These are phyloP conservation scores for Theobroma cacao DNA, from an alignment of 345 rosid genomes.

Conservation along the genomic window DNA sequence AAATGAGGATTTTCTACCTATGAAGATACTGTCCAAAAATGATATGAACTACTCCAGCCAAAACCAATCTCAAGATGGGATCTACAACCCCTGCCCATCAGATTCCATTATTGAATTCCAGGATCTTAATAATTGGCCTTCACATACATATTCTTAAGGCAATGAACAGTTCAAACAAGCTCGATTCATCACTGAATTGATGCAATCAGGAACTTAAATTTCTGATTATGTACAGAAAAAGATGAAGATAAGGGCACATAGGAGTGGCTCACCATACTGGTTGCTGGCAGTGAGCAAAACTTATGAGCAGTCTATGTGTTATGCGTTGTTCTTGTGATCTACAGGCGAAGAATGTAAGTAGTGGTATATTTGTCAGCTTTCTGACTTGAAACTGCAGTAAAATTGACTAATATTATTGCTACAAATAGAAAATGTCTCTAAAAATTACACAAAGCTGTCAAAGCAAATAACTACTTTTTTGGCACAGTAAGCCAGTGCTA, in stretches of 20 bases:
- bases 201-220: neutral
- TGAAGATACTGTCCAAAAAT: neutral
- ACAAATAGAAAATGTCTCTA: neutral
- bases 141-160: constrained; percentile 15
- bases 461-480: neutral
- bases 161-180: neutral
- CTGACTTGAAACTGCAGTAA: constrained; percentile 8
- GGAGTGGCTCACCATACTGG: neutral
- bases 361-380: constrained; percentile 3
- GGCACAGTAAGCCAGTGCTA: neutral
- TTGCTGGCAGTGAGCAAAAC: neutral
- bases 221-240: neutral
- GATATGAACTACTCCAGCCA: constrained; percentile 20
- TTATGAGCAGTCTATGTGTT: neutral
- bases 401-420: neutral
- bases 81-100: constrained; percentile 20
- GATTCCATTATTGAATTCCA: constrained; percentile 25
- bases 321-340: constrained; percentile 7
- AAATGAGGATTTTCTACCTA: constrained; percentile 13
- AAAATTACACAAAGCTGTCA: neutral
- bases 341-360: neutral
- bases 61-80: constrained; percentile 21
- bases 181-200: neutral
- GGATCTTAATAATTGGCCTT: constrained; percentile 27
- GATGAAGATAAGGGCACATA: neutral